These are phyloP conservation scores for Coemansia sp. DNA, from an alignment of 192 early-diverging fungal genomes.

Conservation along the genomic window DNA sequence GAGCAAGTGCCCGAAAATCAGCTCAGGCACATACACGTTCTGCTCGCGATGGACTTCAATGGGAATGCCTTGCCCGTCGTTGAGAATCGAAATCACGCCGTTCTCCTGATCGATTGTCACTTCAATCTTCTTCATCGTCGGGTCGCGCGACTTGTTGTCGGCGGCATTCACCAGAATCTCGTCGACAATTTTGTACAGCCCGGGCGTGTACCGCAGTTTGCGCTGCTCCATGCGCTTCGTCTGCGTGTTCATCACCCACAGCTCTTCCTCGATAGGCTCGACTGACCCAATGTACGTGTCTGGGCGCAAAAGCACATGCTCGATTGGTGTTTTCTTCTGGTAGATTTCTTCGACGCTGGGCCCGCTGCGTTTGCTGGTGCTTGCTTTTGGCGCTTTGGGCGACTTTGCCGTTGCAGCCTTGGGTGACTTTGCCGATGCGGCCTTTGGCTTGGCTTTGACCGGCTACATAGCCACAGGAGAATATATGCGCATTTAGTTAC, in stretches of 20 bases:
- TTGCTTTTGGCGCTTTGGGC: constrained; percentile 6
- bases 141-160: constrained; percentile 92
- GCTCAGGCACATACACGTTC: constrained; percentile 89
- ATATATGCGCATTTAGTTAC: not conserved
- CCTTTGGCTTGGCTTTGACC: constrained; percentile 18
- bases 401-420: constrained; percentile 7
- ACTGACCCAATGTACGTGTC: constrained; percentile 97
- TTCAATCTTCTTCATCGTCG: constrained; percentile 80
- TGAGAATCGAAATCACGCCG: constrained; percentile 82
- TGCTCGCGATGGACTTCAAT: constrained; percentile 90
- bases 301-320: constrained; percentile 92
- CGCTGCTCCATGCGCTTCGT: constrained; percentile 63
- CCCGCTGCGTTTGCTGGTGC: not conserved
- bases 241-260: constrained; percentile 86
- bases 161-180: constrained; percentile 97
- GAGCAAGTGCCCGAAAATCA: constrained; percentile 96
- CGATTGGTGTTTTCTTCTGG: constrained; percentile 92
- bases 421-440: constrained; percentile 5
- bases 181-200: constrained; percentile 97
- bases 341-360: constrained; percentile 79
- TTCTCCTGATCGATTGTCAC: constrained; percentile 82
- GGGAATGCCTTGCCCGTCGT: constrained; percentile 95
- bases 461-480: constrained; percentile 20
- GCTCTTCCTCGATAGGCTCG: constrained; percentile 70
- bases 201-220: constrained; percentile 76